Evolutionary conservation across 331 rosid species (phyloP), one percentile per base, ranked within the genome.

Genomic region (Spiraea crenata): DNA sequence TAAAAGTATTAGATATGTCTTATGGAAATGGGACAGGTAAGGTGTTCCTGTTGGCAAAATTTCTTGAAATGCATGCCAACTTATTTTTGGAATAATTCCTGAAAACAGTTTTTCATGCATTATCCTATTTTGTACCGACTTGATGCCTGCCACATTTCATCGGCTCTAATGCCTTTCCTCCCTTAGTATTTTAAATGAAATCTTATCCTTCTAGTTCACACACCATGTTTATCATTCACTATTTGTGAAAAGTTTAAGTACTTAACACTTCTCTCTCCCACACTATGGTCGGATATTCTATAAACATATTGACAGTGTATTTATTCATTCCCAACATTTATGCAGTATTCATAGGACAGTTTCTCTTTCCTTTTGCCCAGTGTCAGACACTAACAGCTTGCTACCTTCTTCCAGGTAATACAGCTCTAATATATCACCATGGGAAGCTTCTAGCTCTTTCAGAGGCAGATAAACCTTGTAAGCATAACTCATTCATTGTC

Each of bases 381-480:
- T 65, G 70, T 19, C 4, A 59, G 70, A 83, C 66, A 67, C 73
- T 74, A 75, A 78, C 40, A 14, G 61, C 74, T 79, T 34, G 35
- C 57, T 71, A 44, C 70, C 44, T 50, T 74, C 65, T 67, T 74
- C 65, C 91, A 93, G 96, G 86, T 66, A 93, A 93, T 70, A 91
- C 97, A 1, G 99, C 99, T 77, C 90, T 93, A 11, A 50, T 86
- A 75, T 91, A 93, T 82, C 99, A 93, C 83, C 91, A 91, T 65
- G 90, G 92, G 73, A 90, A 89, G 73, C 95, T 93, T 78, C 88
- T 95, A 17, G 96, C 99, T 72, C 99, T 95, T 71, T 81, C 86
- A 5, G 99, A 95, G 84, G 88, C 51, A 54, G 97, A 93, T 80
- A 93, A 93, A 83, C 97, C 99, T 19, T 93, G 99, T 93, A 77